Evolutionary conservation across 2,329 filamentous ascomycete species (phyloP).

Genomic region (Coniochaeta sp.): DNA sequence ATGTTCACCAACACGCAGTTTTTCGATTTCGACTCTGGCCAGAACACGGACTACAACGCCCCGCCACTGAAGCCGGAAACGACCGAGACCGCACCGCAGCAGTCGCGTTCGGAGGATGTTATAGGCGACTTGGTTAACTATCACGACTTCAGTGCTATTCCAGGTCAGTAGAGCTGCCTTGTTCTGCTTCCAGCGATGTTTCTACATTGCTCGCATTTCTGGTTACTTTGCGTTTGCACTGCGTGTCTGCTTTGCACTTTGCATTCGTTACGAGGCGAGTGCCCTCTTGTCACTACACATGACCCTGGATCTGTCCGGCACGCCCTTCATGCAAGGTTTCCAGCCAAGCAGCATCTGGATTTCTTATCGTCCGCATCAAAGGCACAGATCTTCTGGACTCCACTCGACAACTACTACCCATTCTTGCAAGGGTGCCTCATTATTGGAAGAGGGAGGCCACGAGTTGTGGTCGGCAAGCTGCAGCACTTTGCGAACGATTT

Average conservation of each 20-base stretch:
- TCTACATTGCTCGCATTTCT: not conserved
- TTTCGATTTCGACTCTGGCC: constrained; percentile 67
- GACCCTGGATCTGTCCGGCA: not conserved
- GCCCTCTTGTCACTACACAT: not conserved
- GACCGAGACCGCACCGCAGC: constrained; percentile 16
- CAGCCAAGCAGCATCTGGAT: not conserved
- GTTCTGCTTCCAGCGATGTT: too few species aligned
- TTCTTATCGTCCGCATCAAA: not conserved
- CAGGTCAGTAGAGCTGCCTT: constrained; percentile 30
- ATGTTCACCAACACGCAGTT: constrained; percentile 80
- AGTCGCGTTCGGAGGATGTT: constrained; percentile 24
- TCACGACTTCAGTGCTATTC: constrained; percentile 33
- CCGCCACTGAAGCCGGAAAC: constrained; percentile 35
- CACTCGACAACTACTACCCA: not conserved
- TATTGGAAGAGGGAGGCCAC: constrained; percentile 20
- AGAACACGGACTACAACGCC: constrained; percentile 48
- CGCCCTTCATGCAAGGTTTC: not conserved
- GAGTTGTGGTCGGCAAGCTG: constrained; percentile 6
- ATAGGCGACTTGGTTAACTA: constrained; percentile 38
- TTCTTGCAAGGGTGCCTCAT: constrained; percentile 8
- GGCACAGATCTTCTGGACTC: not conserved
- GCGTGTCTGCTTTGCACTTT: constrained; percentile 5
- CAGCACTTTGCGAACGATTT: constrained; percentile 10
- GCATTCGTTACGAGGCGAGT: not conserved
- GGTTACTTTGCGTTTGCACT: constrained; percentile 2